phyloP scores from a whole-genome alignment of 805 yeast species.

The Wickerhamiella azymoides region DNA sequence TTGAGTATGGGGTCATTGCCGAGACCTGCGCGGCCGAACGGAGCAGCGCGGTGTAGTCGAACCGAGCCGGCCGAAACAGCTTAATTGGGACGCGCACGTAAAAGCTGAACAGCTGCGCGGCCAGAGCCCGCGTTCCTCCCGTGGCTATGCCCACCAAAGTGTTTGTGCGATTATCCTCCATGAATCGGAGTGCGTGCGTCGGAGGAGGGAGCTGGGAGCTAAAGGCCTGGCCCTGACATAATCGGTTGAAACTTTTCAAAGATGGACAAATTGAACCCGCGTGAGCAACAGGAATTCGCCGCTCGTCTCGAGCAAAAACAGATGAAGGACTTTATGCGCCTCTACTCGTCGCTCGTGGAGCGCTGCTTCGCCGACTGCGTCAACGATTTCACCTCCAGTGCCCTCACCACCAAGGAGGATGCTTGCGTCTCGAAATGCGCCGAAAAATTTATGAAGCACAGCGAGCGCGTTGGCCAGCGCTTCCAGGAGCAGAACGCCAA shows the following conservation, averaged over 20 bases:
- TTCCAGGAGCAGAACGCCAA: conserved; percentile 85
- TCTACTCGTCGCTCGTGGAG: conserved; percentile 87
- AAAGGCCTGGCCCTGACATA: neutral
- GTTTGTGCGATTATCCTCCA: conserved; percentile 10
- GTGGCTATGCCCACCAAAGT: conserved; percentile 59
- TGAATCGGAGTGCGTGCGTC: neutral
- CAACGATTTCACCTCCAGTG: conserved; percentile 90
- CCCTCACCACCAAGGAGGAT: conserved; percentile 72
- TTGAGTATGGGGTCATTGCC: conserved; percentile 24
- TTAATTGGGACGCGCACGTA: conserved; percentile 74
- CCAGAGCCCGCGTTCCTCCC: conserved; percentile 73
- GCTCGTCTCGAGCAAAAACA: conserved; percentile 92
- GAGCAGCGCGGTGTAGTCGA: conserved; percentile 51
- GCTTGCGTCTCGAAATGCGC: conserved; percentile 82
- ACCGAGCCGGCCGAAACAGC: conserved; percentile 77
- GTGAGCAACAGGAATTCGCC: conserved; percentile 95
- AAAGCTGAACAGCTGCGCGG: conserved; percentile 63
- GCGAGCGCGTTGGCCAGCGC: conserved; percentile 96
- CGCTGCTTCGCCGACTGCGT: conserved; percentile 97
- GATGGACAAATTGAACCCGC: conserved; percentile 93
- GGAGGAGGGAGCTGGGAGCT: too few relatives aligned
- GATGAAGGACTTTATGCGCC: conserved; percentile 97
- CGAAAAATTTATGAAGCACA: conserved; percentile 93
- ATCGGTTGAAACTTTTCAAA: neutral
- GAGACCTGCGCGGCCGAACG: conserved; percentile 15